Percentiles rank a stretch among this genome's conserved stretches.
phyloP scores from a whole-genome alignment of 1,139 yeast species.

The Protomyces macrosporus region DNA sequence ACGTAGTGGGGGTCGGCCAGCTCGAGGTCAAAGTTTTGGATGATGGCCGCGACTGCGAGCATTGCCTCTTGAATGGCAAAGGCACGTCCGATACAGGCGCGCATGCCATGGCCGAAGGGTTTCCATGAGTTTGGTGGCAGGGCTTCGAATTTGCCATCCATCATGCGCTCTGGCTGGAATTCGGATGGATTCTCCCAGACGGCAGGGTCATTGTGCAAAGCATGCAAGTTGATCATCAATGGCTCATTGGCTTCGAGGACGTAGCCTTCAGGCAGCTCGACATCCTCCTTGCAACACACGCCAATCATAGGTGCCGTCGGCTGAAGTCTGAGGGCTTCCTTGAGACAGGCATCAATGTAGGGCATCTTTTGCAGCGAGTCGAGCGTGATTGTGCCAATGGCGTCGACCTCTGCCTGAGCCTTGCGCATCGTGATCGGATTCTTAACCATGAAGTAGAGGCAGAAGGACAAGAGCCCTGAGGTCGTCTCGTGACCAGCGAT shows the following conservation, averaged over 20 bases:
- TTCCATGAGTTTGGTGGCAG: conserved; percentile 20
- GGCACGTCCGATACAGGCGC: conserved; percentile 27
- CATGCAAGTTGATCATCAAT: conserved; percentile 16
- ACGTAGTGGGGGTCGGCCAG: conserved; percentile 22
- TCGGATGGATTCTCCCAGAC: conserved; percentile 22
- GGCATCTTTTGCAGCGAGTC: conserved; percentile 20
- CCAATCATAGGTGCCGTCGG: conserved; percentile 25
- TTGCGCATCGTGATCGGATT: conserved; percentile 21
- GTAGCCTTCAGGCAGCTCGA: conserved; percentile 18
- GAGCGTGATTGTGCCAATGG: conserved; percentile 18
- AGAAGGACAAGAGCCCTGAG: conserved; percentile 28
- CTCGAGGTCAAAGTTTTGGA: conserved; percentile 24
- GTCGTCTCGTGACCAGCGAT: conserved; percentile 33
- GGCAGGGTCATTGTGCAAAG: conserved; percentile 16
- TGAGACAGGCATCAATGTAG: conserved; percentile 25
- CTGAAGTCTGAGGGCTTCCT: conserved; percentile 24
- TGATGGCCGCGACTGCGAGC: conserved; percentile 19
- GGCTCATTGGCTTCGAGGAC: conserved; percentile 15
- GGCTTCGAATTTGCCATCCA: conserved; percentile 19
- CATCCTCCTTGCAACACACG: conserved; percentile 15
- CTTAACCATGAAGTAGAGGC: conserved; percentile 27
- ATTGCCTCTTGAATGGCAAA: conserved; percentile 25
- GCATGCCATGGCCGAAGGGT: conserved; percentile 24
- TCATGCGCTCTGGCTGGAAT: conserved; percentile 26
- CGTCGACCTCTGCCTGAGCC: conserved; percentile 27